Evolutionary conservation across 2,329 filamentous ascomycete genomes (phyloP).

Genomic region (Phyllachora maydis): DNA sequence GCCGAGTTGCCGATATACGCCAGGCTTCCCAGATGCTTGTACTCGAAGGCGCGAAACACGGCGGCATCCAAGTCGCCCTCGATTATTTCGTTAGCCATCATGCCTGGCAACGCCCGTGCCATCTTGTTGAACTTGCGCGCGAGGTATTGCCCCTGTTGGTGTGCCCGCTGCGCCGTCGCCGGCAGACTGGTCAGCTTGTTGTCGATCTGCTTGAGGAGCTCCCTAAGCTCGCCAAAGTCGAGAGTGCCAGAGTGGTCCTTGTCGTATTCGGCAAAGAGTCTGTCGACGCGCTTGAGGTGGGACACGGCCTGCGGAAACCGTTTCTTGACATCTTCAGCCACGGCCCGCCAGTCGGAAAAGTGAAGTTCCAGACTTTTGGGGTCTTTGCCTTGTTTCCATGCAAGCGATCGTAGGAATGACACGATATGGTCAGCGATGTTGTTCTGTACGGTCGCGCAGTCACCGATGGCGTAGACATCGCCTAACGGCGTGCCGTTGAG

Average conservation of each 20-base stretch:
- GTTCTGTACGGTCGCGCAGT: conserved; percentile 94
- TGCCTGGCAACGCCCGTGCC: conserved; percentile 52
- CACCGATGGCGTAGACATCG: conserved; percentile 90
- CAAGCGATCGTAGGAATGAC: conserved; percentile 69
- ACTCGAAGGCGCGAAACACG: conserved; percentile 87
- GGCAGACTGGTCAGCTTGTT: conserved; percentile 84
- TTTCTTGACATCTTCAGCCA: conserved; percentile 66
- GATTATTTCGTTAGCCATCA: conserved; percentile 54
- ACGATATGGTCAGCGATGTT: conserved; percentile 86
- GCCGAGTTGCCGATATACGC: conserved; percentile 95
- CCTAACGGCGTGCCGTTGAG: conserved; percentile 75
- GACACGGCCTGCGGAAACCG: conserved; percentile 79
- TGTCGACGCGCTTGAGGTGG: conserved; percentile 77
- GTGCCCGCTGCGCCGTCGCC: conserved; percentile 85
- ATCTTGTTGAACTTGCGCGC: conserved; percentile 89
- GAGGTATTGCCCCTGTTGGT: conserved; percentile 88
- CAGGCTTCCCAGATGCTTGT: conserved; percentile 74
- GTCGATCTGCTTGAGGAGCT: conserved; percentile 83
- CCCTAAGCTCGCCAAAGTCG: conserved; percentile 78
- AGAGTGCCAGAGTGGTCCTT: conserved; percentile 83
- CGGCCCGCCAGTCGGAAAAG: conserved; percentile 71
- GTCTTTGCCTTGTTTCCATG: conserved; percentile 81
- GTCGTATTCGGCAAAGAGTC: conserved; percentile 81
- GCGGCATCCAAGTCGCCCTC: conserved; percentile 85
- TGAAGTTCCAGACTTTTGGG: conserved; percentile 72